Evolutionary conservation across 202 grass and related monocot genomes (phyloP), one percentile per base, ranked within the genome.

Genomic region (Alloteropsis angusta): DNA sequence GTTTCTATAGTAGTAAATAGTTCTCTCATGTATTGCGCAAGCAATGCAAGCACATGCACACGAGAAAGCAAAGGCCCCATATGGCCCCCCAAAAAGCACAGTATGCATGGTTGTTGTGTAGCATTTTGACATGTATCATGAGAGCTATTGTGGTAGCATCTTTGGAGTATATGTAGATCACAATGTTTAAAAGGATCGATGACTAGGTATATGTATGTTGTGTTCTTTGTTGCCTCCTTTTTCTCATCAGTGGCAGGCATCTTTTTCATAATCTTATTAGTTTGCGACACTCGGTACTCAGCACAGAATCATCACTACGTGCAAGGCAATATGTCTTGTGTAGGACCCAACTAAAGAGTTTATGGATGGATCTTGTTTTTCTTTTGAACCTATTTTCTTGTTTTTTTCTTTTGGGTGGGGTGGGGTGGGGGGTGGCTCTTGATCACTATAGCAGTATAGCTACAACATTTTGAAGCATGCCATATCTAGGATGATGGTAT

Each of bases 121-220:
- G 82, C 82, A 85, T 88, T 88, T 88, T 88, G 65, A 64, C 77
- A 65, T 65, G 77, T 66, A 81, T 77, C 65, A 85, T 81, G 77
- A 85, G 44, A 81, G 77, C 82, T 85, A 88, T 41, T 4, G 14
- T 30, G 43, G 57, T 72, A 88, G 82, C 58, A 88, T 85, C 86
- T 81, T 81, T 77, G 14, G 38, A 78, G 76, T 34, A 49, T 45
- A 65, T 23, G 42, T 45, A 72, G 41, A 71, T 64, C 60, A 57
- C 17, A 76, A 39, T 63, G 55, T 65, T 84, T 59, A 80, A 88
- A 88, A 80, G 76, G 69, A 23, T 76, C 21, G 21, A 47, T 39
- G 45, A 68, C 71, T 80, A 87, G 67, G 48, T 42, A 82, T 30
- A 30, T 30, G 60, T 78, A 79, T 41, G 47, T 36, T 77, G 17